Base-by-base conservation (phyloP, 164 flowering plant genomes). In the Nymphaea thermarum region DNA sequence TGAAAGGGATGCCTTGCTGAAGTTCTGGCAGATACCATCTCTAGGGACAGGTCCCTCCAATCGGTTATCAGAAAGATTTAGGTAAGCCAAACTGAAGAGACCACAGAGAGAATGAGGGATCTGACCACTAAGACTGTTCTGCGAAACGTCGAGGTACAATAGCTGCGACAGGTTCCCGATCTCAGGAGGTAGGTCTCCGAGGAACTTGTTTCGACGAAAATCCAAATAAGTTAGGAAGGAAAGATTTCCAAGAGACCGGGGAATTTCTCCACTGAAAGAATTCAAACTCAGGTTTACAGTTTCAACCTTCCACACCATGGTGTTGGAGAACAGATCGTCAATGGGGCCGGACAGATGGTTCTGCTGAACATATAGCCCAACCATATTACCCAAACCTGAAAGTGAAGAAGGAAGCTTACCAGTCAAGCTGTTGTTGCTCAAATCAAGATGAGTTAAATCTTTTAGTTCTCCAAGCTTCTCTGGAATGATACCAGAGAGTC, bases 391-490 rank as follows among this genome's bases (percentile, higher is more conserved):
- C 87, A 87, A 77, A 55, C 71, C 43, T 0, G 96, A 82, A 45
- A 87, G 78, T 1, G 87, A 79, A 0, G 80, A 66, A 61, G 91
- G 87, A 17, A 87, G 84, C 70, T 73, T 77, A 41, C 91, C 91
- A 6, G 42, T 72, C 1, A 90, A 83, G 66, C 74, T 69, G 69
- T 89, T 89, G 12, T 62, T 74, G 77, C 96, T 87, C 70, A 90
- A 78, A 71, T 90, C 96, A 71, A 90, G 77, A 71, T 87, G 88
- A 5, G 88, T 83, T 6, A 90, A 87, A 77, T 61, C 91, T 43
- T 71, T 78, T 74, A 90, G 75, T 66, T 81, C 72, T 6, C 88
- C 87, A 66, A 87, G 75, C 65, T 78, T 73, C 2, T 11, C 18
- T 6, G 93, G 96, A n/a, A 90, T 73, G 0, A 77, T 57, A 65